Evolutionary conservation across 495 filamentous ascomycete species (phyloP).

Genomic region (Penicillium robsamsonii): DNA sequence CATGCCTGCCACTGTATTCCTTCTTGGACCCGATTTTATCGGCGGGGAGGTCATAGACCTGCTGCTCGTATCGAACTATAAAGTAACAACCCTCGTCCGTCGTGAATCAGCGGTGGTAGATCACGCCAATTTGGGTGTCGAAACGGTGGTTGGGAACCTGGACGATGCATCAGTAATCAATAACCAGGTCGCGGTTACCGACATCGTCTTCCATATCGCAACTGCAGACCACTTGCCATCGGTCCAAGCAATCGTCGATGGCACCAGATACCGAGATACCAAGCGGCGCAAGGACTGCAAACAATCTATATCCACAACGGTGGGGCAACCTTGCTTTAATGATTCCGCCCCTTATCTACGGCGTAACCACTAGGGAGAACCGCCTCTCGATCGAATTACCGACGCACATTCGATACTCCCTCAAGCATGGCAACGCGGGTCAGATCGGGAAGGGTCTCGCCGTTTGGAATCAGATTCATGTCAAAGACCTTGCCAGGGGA

Average conservation of each 20-base stretch:
- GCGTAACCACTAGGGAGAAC: constrained; percentile 25
- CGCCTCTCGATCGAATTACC: constrained; percentile 34
- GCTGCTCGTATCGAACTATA: constrained; percentile 31
- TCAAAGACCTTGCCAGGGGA: constrained; percentile 27
- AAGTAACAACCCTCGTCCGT: constrained; percentile 32
- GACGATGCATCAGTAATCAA: constrained; percentile 30
- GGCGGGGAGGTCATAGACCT: constrained; percentile 38
- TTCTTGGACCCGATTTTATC: constrained; percentile 43
- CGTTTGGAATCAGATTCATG: constrained; percentile 31
- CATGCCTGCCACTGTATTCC: constrained; percentile 22
- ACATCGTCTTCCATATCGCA: constrained; percentile 41
- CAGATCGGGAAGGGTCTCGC: constrained; percentile 29
- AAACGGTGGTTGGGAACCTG: constrained; percentile 27
- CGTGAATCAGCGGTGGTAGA: constrained; percentile 23
- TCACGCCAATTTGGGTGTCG: constrained; percentile 21
- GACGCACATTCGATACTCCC: constrained; percentile 28
- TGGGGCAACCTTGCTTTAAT: constrained; percentile 30
- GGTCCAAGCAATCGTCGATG: constrained; percentile 33
- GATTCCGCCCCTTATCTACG: constrained; percentile 37
- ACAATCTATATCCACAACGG: constrained; percentile 44
- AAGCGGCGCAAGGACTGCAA: constrained; percentile 21
- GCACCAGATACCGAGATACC: constrained; percentile 29
- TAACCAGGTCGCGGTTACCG: constrained; percentile 21
- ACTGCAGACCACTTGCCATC: constrained; percentile 36
- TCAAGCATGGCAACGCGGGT: constrained; percentile 36